These are phyloP conservation scores for Fomitopsis schrenkii DNA, from an alignment of 1,284 basidiomycete species.

Conservation along the genomic window DNA sequence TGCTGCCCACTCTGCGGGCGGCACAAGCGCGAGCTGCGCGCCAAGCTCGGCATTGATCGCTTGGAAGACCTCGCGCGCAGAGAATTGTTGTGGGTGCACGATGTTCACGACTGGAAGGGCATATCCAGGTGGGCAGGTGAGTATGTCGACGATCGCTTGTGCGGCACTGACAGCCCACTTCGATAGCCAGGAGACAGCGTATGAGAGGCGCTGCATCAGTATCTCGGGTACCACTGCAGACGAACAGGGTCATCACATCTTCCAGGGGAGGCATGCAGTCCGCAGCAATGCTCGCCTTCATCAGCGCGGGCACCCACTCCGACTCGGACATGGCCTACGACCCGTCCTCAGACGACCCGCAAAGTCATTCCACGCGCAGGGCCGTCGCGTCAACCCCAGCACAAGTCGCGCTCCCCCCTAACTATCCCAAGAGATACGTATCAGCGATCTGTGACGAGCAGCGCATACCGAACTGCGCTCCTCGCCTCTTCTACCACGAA, in stretches of 20 bases:
- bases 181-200: conserved; percentile 24
- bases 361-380: conserved; percentile 40
- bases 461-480: not conserved
- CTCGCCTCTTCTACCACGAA: conserved; percentile 20
- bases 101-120: conserved; percentile 22
- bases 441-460: not conserved
- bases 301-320: conserved; percentile 42
- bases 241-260: conserved; percentile 8
- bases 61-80: conserved; percentile 13
- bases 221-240: too few relatives aligned
- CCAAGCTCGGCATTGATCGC: not conserved
- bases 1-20: not conserved
- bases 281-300: conserved; percentile 30
- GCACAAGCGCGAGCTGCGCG: not conserved
- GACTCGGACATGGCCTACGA: conserved; percentile 32
- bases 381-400: conserved; percentile 24
- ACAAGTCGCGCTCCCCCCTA: conserved; percentile 16
- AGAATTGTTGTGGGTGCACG: conserved; percentile 22
- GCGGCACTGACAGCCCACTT: conserved; percentile 18
- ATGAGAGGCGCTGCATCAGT: not conserved
- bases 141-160: conserved; percentile 19
- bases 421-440: conserved; percentile 1
- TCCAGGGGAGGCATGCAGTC: conserved; percentile 22
- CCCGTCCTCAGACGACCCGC: conserved; percentile 30
- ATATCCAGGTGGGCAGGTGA: conserved; percentile 8